These are phyloP conservation scores for Irpex rosettiformis DNA, from an alignment of 1,284 basidiomycete species.

Conservation along the genomic window DNA sequence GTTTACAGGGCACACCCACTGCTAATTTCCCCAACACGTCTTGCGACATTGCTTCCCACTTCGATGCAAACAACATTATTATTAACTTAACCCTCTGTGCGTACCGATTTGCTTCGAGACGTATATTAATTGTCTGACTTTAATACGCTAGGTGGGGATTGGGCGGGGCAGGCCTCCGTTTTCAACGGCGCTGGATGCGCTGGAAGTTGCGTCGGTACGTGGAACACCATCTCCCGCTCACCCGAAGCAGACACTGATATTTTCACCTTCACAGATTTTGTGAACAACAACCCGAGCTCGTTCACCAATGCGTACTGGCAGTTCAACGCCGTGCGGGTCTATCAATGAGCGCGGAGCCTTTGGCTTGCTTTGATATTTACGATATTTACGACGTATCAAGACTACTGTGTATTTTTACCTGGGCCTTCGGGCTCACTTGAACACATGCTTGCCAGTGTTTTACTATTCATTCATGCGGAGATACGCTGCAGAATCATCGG, in stretches of 20 bases:
- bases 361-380: background rate
- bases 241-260: background rate
- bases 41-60: constrained; percentile 48
- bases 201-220: constrained; percentile 45
- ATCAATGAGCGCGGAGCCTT: constrained; percentile 8
- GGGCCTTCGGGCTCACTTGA: background rate
- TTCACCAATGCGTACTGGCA: constrained; percentile 43
- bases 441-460: background rate
- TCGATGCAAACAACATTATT: constrained; percentile 57
- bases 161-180: constrained; percentile 43
- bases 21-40: constrained; percentile 54
- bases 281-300: constrained; percentile 37
- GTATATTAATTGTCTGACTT: background rate
- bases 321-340: constrained; percentile 29
- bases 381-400: background rate
- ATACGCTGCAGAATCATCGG: background rate
- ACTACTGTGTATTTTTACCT: background rate
- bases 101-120: constrained; percentile 5
- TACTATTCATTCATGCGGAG: background rate
- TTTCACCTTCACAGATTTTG: constrained; percentile 15
- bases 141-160: constrained; percentile 41
- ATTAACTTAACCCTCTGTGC: constrained; percentile 44
- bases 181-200: constrained; percentile 47
- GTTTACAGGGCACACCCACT: constrained; percentile 44
- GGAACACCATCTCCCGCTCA: background rate